A percentile compares a stretch with the other conserved stretches of the same genome.
These are phyloP conservation scores for Cryptomeria japonica DNA, from an alignment of 75 land plant species.

Conservation along the genomic window DNA sequence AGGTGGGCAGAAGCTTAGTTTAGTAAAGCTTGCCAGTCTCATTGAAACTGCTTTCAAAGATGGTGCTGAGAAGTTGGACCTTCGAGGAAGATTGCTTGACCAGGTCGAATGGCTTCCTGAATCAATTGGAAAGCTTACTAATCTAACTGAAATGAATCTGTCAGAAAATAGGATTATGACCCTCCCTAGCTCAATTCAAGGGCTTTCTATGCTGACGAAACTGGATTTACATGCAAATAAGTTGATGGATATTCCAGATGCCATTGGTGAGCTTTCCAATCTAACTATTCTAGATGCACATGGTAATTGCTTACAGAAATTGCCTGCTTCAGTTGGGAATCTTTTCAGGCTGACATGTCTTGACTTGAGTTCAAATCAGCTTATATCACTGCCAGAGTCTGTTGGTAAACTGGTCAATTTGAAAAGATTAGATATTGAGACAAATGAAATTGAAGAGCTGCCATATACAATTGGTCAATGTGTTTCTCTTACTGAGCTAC, in stretches of 20 bases:
- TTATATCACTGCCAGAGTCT: constrained; percentile 51
- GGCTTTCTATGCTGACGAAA: constrained; percentile 34
- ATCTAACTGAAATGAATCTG: constrained; percentile 40
- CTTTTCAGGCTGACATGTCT: constrained; percentile 45
- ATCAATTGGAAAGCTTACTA: constrained; percentile 54
- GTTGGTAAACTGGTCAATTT: constrained; percentile 64
- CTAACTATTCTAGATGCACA: constrained; percentile 44
- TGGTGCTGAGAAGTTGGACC: constrained; percentile 33
- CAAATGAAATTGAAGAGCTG: constrained; percentile 75
- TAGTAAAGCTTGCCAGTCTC: constrained; percentile 50
- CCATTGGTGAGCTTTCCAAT: constrained; percentile 59
- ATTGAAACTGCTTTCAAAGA: constrained; percentile 53
- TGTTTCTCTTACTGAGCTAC: constrained; percentile 62
- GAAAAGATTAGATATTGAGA: constrained; percentile 56
- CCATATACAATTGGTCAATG: constrained; percentile 81
- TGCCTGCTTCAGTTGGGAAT: constrained; percentile 63
- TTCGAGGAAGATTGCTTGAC: constrained; percentile 46
- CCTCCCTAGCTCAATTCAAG: constrained; percentile 41
- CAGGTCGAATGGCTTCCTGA: constrained; percentile 64
- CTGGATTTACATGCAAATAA: constrained; percentile 58
- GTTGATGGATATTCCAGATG: constrained; percentile 55
- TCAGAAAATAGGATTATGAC: constrained; percentile 53
- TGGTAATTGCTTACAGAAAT: constrained; percentile 49
- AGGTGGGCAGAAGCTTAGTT: constrained; percentile 47
- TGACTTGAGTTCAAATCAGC: constrained; percentile 58